A percentile compares a stretch with the other conserved stretches of the same genome.
Evolutionary conservation across 1,284 basidiomycete species (phyloP).

Genomic region (Austropuccinia psidii): DNA sequence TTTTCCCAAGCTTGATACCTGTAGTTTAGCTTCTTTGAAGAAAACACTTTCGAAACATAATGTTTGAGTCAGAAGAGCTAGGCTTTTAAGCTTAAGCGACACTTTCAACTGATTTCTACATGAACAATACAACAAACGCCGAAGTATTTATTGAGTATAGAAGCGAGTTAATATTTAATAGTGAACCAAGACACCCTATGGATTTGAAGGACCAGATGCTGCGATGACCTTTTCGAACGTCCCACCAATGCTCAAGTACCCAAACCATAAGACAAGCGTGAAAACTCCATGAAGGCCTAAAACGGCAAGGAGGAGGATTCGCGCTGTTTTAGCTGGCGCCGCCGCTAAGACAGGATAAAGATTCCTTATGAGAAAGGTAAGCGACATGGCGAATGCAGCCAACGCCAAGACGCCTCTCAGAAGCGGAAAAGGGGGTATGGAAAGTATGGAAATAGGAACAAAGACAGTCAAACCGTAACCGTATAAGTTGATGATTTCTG

Average conservation of each 20-base stretch:
- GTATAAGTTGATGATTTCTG: conserved; percentile 57
- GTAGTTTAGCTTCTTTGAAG: no score
- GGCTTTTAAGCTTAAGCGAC: no score
- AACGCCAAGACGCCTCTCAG: conserved; percentile 55
- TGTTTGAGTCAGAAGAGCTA: no score
- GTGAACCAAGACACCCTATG: no score
- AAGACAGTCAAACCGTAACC: conserved; percentile 51
- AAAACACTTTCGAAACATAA: no score
- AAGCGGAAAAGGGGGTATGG: conserved; percentile 40
- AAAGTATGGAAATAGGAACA: conserved; percentile 54
- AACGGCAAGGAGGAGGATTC: conserved; percentile 61
- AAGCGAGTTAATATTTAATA: no score
- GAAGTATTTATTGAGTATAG: no score
- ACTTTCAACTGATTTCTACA: no score
- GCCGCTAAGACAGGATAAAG: conserved; percentile 77
- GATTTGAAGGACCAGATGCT: background rate
- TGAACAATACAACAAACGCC: no score
- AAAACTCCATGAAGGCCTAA: conserved; percentile 41
- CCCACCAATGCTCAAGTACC: conserved; percentile 42
- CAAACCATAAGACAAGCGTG: conserved; percentile 42
- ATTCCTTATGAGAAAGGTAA: conserved; percentile 73
- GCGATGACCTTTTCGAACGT: conserved; percentile 3
- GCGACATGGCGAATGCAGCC: conserved; percentile 54
- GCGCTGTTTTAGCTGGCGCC: conserved; percentile 71
- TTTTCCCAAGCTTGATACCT: no score